Evolutionary conservation across 805 yeast genomes (phyloP), one percentile per base, ranked within the genome.

Genomic region (Monosporozyma yasuniensis): DNA sequence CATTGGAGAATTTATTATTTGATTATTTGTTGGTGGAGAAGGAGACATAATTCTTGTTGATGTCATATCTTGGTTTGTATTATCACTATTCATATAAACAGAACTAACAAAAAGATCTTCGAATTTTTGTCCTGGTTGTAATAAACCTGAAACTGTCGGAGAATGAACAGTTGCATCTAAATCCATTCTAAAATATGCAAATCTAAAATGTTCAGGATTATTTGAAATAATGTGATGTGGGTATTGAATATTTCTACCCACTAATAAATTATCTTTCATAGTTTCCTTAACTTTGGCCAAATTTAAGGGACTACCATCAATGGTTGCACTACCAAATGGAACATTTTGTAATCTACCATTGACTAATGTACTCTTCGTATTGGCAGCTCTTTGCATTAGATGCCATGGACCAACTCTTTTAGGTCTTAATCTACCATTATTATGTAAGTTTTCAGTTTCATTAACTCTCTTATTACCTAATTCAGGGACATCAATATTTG

Each of bases 171-270:
- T 90, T n/a, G 88, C 80, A 14, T 83, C 85, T 56, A 91, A 67
- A 60, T 88, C 95, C 55, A 89, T 96, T 56, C 98, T 75, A 67
- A 93, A 91, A 62, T 91, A 91, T 0, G 98, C 88, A 70, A 87
- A 91, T 54, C 98, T 73, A 63, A 80, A 81, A 53, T 79, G 79
- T 50, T 77, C 80, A 14, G 74, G 75, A 44, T 73, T 71, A 53
- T 72, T 72, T 32, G 71, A 67, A 22, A 72, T 63, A 43, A 72
- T 72, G 47, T 72, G 75, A 3, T 74, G 75, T 14, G 76, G 76
- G 47, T 72, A 72, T 50, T 71, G 66, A 28, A 66, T 64, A 48
- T 60, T 62, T 42, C 65, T 59, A 2, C 67, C 67, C 10, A 59
- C 66, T 5, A 64, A 52, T 27, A 61, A 57, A 47, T 61, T 57